phyloP scores from a whole-genome alignment of 2,329 filamentous ascomycete species.

The Fusarium tupiense region DNA sequence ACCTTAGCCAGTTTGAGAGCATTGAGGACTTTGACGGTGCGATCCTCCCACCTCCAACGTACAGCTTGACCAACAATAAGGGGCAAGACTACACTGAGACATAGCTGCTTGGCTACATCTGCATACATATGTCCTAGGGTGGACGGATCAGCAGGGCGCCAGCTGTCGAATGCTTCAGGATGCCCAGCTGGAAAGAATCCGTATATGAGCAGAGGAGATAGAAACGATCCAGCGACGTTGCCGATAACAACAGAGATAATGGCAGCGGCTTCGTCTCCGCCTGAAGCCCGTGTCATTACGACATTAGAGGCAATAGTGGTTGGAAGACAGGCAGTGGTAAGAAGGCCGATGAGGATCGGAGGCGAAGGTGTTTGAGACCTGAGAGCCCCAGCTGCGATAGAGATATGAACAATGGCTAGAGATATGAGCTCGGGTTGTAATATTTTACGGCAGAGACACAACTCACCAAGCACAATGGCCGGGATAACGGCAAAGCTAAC shows the following conservation, averaged over 20 bases:
- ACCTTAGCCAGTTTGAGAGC: slow-evolving; percentile 63
- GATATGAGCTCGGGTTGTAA: slow-evolving; percentile 19
- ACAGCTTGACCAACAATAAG: slow-evolving; percentile 69
- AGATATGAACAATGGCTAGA: slow-evolving; percentile 57
- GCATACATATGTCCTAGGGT: slow-evolving; percentile 70
- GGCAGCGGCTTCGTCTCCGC: slow-evolving; percentile 72
- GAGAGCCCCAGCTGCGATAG: slow-evolving; percentile 57
- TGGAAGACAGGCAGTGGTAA: slow-evolving; percentile 73
- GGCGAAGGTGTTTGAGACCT: slow-evolving; percentile 68
- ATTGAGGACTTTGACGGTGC: slow-evolving; percentile 63
- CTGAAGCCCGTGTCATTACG: slow-evolving; percentile 75
- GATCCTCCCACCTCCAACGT: slow-evolving; percentile 59
- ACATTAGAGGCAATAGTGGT: slow-evolving; percentile 80
- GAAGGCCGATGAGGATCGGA: slow-evolving; percentile 73
- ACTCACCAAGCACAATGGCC: slow-evolving; percentile 65
- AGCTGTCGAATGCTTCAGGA: slow-evolving; percentile 61
- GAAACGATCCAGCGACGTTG: slow-evolving; percentile 74
- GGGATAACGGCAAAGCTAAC: slow-evolving; percentile 75
- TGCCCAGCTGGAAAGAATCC: slow-evolving; percentile 64
- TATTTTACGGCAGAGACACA: neutral
- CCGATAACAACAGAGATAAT: slow-evolving; percentile 76
- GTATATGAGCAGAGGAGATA: slow-evolving; percentile 71
- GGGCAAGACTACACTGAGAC: slow-evolving; percentile 72
- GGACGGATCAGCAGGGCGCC: slow-evolving; percentile 63
- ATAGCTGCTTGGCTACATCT: slow-evolving; percentile 74